These are phyloP conservation scores for Fusarium burgessii DNA, from an alignment of 2,329 filamentous ascomycete genomes.

Conservation along the genomic window DNA sequence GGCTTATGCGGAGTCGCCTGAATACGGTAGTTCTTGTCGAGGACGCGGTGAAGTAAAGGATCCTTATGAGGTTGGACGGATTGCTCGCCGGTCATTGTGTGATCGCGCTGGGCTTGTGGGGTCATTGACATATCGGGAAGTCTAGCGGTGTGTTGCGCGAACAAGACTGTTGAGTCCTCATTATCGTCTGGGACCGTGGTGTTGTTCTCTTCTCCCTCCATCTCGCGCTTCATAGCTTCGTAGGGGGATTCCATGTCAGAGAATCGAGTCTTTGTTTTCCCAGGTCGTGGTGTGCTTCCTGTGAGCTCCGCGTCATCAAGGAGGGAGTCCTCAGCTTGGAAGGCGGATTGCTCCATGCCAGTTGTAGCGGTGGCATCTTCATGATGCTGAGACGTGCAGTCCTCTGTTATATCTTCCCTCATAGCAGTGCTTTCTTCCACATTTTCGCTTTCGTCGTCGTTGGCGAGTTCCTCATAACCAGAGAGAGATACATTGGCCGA, in stretches of 20 bases:
- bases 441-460: slow-evolving; percentile 70
- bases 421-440: slow-evolving; percentile 66
- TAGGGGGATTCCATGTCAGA: slow-evolving; percentile 81
- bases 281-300: slow-evolving; percentile 75
- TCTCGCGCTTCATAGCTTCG: slow-evolving; percentile 76
- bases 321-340: slow-evolving; percentile 70
- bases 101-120: slow-evolving; percentile 62
- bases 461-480: slow-evolving; percentile 87
- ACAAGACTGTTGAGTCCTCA: slow-evolving; percentile 62
- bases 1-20: slow-evolving; percentile 87
- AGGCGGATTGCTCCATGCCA: slow-evolving; percentile 51
- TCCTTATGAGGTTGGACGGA: slow-evolving; percentile 66
- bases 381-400: slow-evolving; percentile 59
- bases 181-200: slow-evolving; percentile 53
- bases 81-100: slow-evolving; percentile 50
- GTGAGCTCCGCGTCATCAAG: slow-evolving; percentile 73
- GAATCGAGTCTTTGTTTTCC: slow-evolving; percentile 65
- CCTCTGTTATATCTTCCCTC: slow-evolving; percentile 65
- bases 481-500: slow-evolving; percentile 97
- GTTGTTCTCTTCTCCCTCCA: slow-evolving; percentile 62
- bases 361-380: slow-evolving; percentile 55
- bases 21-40: slow-evolving; percentile 95
- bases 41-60: slow-evolving; percentile 87
- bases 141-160: slow-evolving; percentile 65
- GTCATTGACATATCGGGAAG: slow-evolving; percentile 73